Conservation (phyloP, 306 rosid genomes). For the Cucumis cinereus region DNA sequence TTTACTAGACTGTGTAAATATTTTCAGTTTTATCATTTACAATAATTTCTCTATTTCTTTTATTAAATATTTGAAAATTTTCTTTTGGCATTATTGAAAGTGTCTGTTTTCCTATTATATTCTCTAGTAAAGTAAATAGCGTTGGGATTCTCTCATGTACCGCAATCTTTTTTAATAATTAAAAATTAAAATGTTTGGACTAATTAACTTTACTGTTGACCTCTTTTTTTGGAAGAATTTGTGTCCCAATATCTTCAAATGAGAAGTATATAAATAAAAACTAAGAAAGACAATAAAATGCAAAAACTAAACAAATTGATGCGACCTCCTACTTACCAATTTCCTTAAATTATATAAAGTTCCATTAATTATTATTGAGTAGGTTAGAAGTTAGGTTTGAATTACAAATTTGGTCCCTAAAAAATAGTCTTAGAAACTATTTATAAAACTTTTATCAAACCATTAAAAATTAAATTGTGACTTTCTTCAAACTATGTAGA, state of each 20-base stretch:
- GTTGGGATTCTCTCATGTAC: too few species aligned
- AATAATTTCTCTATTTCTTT: too few species aligned
- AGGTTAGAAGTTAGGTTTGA: too few species aligned
- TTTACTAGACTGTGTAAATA: too few species aligned
- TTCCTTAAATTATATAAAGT: neutral
- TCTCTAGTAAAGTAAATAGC: too few species aligned
- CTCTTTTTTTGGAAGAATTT: neutral
- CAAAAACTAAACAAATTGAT: neutral
- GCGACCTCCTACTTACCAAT: neutral
- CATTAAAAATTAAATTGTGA: too few species aligned
- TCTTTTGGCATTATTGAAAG: neutral
- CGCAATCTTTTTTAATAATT: too few species aligned
- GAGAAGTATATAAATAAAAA: neutral
- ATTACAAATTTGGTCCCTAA: too few species aligned
- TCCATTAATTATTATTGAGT: neutral
- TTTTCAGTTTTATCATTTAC: too few species aligned
- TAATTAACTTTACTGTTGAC: neutral
- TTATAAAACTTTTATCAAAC: too few species aligned
- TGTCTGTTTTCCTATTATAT: neutral
- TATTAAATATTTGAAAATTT: neutral
- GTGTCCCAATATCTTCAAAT: neutral
- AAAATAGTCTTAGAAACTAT: too few species aligned
- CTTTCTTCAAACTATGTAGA: too few species aligned
- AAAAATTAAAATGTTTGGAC: neutral
- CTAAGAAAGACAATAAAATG: neutral